Base-by-base conservation (phyloP, 139 green algal species). In the Marvania coccoides region DNA sequence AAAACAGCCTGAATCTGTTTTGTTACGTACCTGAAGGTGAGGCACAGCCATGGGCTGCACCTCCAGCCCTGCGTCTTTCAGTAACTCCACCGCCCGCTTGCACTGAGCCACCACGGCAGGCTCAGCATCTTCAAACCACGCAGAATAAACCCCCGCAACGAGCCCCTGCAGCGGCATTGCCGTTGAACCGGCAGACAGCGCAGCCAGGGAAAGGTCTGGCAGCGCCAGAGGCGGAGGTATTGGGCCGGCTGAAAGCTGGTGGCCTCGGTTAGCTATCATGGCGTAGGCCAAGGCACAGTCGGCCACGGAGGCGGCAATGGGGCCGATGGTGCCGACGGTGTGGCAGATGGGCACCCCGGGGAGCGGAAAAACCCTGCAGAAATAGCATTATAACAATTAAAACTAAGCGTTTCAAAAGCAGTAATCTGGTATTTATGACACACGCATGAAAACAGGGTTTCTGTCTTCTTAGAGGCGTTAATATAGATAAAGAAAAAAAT, bases 61-160 rank as follows among this genome's bases (percentile, higher is more conserved):
- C 60, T 63, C 40, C 13, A 53, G 33, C 14, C 83, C 87, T 13
- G 60, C 9, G 6, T 26, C 14, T 36, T 65, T n/a, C n/a, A 88
- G 61, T 47, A 57, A n/a, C 12, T 24, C 13, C 19, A 87, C 24
- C 1, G 69, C 76, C 23, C 38, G 8, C 23, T 76, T 54, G 65
- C 82, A 83, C 0, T 57, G 37, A 2, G 65, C 63, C 33, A 87
- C 56, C 37, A 95, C 87, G 2, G 76, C 72, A 7, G 78, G 48
- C 1, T 75, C 54, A 1, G 79, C 82, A 47, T 89, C 67, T 19
- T 84, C 61, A 47, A 90, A 88, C 79, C 81, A 94, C 70, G 69
- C 33, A 36, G 47, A 59, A 63, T 74, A 86, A 10, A 87, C 58
- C 6, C 83, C 83, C 12, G 84, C 34, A 19, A 62, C 63, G 2